Base-by-base conservation (phyloP, 139 green algal genomes). In the Chlamydomonas sphaeroides region DNA sequence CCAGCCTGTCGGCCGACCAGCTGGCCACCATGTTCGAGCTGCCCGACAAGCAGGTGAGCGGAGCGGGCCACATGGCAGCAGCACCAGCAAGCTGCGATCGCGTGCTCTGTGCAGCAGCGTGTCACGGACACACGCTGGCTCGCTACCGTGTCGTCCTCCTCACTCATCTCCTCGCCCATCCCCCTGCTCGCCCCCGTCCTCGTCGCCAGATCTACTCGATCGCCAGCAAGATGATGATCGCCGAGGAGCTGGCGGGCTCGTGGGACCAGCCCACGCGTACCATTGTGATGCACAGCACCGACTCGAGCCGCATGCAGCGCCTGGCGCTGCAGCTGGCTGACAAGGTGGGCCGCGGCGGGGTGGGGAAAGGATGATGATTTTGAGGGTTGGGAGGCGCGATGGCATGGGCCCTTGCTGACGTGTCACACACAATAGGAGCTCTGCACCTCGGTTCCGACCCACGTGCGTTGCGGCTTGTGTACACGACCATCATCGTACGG, bases 251-350 rank as follows among this genome's bases (percentile, higher is more conserved):
- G 78, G 88, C 90, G 0, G 97, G 93, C 48, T 94, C 82, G 71
- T 98, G 95, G 92, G 97, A 99, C 90, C 94, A 98, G 88, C 96
- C 96, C 32, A 98, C 97, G 0, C 88, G 87, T 75, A 98, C 94
- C 62, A 94, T 99, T 57, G 94, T 98, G 35, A 97, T 99, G 91
- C 93, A 97, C 71, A 92, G 91, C 39, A 69, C 95, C 17, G 90
- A 98, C 75, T 90, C 94, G 20, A 94, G 83, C 8, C 83, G 88
- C 51, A 89, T 99, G 86, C 96, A 98, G 92, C 79, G 86, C 7
- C 84, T 97, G 39, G 93, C 94, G 5, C 71, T 91, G 61, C 83
- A 93, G 76, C 95, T 98, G 76, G 89, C 92, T 8, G 94, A 98
- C 78, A 97, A 95, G 85, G 88, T 87, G 20, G 53, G 72, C 6